Percentiles rank a stretch among this genome's conserved stretches.
phyloP scores from a whole-genome alignment of 768 basidiomycete genomes.

The Naganishia friedmannii region DNA sequence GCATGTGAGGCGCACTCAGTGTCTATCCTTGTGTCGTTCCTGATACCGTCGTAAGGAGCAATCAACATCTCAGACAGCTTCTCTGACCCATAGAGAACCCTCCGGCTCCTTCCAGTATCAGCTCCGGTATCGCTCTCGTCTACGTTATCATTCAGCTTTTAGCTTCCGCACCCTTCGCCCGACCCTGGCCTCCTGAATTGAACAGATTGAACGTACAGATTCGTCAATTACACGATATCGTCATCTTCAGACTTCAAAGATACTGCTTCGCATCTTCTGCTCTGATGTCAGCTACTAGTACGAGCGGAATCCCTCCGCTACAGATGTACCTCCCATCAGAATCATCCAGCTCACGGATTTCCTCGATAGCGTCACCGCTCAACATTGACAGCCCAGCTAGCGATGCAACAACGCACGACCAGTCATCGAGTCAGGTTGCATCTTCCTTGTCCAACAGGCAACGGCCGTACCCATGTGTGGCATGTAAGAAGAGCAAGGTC shows the following conservation, averaged over 20 bases:
- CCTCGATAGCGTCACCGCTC: neutral
- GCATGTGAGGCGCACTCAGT: too few relatives aligned
- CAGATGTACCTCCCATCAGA: neutral
- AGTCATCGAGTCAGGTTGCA: neutral
- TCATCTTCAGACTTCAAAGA: too few relatives aligned
- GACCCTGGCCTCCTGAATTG: neutral
- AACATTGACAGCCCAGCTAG: neutral
- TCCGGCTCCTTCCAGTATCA: neutral
- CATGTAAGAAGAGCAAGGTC: constrained; percentile 27
- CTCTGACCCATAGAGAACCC: too few relatives aligned
- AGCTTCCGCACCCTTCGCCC: neutral
- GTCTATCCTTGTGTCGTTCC: too few relatives aligned
- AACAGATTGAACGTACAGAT: too few relatives aligned
- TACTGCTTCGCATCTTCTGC: neutral
- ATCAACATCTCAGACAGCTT: too few relatives aligned
- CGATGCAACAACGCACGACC: neutral
- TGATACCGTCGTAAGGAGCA: too few relatives aligned
- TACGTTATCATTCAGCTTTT: neutral
- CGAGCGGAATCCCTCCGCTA: neutral
- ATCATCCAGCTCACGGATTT: neutral
- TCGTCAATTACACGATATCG: constrained; percentile 1
- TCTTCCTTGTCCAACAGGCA: neutral
- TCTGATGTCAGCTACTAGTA: neutral
- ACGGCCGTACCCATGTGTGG: constrained; percentile 11
- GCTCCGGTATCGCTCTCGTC: constrained; percentile 18